Evolutionary conservation across 768 basidiomycete species (phyloP).

Genomic region (Favolaschia claudopus): DNA sequence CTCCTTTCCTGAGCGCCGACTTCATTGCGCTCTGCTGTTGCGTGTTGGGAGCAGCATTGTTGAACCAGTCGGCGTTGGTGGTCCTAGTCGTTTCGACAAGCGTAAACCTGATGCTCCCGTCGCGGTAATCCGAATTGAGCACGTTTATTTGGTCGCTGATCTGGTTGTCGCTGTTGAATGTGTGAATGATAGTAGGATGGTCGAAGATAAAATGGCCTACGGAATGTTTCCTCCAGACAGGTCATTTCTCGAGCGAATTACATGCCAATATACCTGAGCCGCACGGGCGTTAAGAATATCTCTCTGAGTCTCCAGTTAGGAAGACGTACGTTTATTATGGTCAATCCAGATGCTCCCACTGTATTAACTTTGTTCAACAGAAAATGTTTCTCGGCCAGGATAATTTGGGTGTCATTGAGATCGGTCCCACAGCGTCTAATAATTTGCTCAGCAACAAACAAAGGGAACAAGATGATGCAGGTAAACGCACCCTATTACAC

Average conservation of each 20-base stretch:
- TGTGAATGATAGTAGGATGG: background rate
- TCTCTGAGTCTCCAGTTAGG: no score
- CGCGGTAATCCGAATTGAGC: conserved; percentile 51
- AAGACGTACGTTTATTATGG: background rate
- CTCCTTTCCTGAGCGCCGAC: conserved; percentile 50
- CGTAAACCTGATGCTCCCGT: conserved; percentile 45
- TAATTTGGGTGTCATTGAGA: background rate
- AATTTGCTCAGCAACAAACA: background rate
- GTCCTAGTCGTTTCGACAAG: conserved; percentile 54
- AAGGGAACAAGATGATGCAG: background rate
- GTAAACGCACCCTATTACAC: background rate
- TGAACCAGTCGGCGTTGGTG: conserved; percentile 57
- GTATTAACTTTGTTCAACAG: background rate
- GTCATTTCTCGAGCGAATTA: conserved; percentile 40
- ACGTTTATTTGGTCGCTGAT: conserved; percentile 51
- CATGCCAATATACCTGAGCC: conserved; percentile 42
- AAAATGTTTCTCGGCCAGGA: background rate
- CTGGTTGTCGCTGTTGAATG: conserved; percentile 43
- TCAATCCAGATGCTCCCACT: background rate
- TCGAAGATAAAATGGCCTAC: conserved; percentile 35
- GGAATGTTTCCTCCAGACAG: conserved; percentile 49
- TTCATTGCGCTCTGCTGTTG: conserved; percentile 58
- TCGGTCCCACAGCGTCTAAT: background rate
- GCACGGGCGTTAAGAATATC: background rate
- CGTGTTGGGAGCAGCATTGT: conserved; percentile 43